These are phyloP conservation scores for Tricladium varicosporioides DNA, from an alignment of 2,329 filamentous ascomycete genomes.

Conservation along the genomic window DNA sequence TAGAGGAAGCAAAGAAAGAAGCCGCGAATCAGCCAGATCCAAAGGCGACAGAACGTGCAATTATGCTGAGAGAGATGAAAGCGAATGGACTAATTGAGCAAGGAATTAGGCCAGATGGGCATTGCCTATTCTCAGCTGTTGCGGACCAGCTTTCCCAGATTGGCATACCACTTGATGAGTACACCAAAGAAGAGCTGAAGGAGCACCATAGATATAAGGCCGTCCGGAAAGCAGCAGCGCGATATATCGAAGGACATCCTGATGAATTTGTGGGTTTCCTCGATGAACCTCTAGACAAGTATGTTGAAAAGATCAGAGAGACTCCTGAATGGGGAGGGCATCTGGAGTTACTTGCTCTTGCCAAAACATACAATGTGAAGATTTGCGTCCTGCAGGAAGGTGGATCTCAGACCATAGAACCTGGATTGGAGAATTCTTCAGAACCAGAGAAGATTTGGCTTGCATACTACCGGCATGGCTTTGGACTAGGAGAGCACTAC, in stretches of 20 bases:
- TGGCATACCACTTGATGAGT: conserved; percentile 42
- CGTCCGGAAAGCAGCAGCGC: conserved; percentile 70
- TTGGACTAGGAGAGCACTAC: conserved; percentile 94
- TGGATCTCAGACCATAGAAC: conserved; percentile 70
- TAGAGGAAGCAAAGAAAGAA: conserved; percentile 69
- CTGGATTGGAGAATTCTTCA: conserved; percentile 42
- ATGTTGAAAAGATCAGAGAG: conserved; percentile 74
- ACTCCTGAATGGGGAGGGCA: conserved; percentile 97
- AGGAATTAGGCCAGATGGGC: conserved; percentile 84
- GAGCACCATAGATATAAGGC: conserved; percentile 55
- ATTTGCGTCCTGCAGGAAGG: conserved; percentile 88
- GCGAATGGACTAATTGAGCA: conserved; percentile 66
- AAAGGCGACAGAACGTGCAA: conserved; percentile 64
- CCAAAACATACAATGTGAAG: conserved; percentile 73
- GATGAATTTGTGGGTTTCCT: conserved; percentile 87
- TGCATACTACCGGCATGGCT: conserved; percentile 92
- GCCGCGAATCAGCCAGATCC: conserved; percentile 72
- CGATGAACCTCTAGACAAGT: conserved; percentile 73
- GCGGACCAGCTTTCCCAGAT: conserved; percentile 73
- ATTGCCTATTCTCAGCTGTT: conserved; percentile 90
- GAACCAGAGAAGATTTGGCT: conserved; percentile 68
- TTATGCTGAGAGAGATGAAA: conserved; percentile 68
- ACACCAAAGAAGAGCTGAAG: conserved; percentile 29
- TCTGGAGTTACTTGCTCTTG: conserved; percentile 82
- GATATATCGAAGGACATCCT: conserved; percentile 70